Base-by-base conservation (phyloP, 2,329 filamentous ascomycete species). In the Penicillium expansum region DNA sequence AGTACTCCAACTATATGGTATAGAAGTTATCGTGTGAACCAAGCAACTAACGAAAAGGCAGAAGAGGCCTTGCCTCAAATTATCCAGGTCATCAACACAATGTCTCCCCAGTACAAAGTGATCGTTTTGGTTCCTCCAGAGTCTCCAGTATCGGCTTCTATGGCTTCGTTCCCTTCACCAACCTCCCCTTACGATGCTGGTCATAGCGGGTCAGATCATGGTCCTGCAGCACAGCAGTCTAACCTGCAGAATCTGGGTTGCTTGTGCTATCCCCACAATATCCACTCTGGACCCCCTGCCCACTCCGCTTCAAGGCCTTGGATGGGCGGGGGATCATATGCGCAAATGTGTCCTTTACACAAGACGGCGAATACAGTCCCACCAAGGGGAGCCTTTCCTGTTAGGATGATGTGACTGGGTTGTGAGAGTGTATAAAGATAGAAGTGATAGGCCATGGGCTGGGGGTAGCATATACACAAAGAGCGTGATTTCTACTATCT, bases 61-160 rank as follows among this genome's bases (percentile, higher is more conserved):
- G 64, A 65, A 54, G 55, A 42, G 2, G 45, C 60, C 7, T 45
- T 66, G 16, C 63, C 64, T 1, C 61, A 66, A 11, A 64, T 66
- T 2, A 55, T 66, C 7, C 57, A 61, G 27, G 50, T 55, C 6
- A 48, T 66, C 10, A 60, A 56, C 24, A 58, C 35, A 24, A 41
- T 56, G 33, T 60, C 55, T 2, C 58, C 61, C 1, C 56, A 62
- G 29, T 61, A 59, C 3, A 62, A 59, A 13, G 62, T 65, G 6
- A 64, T 66, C 13, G 60, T 65, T 4, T 41, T 66, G 8, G 57
- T 64, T 9, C 53, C 61, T 3, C 49, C 61, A 16, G 53, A 61
- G 13, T 56, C 55, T 2, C 11, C 44, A 0, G 52, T 39, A 3
- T 42, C 50, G 2, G 29, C 37, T 6, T 29, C 37, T 3, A 30